phyloP scores from a whole-genome alignment of 768 basidiomycete species.

The Suillus fuscotomentosus region DNA sequence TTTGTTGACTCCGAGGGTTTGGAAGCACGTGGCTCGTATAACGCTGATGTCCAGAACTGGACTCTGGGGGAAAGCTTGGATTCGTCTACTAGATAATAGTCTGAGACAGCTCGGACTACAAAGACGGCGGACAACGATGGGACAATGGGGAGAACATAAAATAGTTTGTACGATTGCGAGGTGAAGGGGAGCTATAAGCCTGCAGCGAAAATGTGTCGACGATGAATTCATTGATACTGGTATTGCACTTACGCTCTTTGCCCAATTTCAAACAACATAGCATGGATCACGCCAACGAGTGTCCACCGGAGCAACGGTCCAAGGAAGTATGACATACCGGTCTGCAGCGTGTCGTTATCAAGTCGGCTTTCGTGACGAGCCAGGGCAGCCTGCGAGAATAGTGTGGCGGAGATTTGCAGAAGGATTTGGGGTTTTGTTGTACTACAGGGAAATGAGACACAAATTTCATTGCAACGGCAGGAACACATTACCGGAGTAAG shows the following conservation, averaged over 20 bases:
- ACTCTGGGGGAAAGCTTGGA: slow-evolving; percentile 28
- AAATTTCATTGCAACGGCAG: not conserved
- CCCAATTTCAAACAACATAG: slow-evolving; percentile 59
- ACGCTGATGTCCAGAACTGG: slow-evolving; percentile 37
- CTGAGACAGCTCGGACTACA: slow-evolving; percentile 58
- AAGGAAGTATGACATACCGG: slow-evolving; percentile 77
- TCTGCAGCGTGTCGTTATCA: slow-evolving; percentile 65
- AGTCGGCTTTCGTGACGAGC: slow-evolving; percentile 50
- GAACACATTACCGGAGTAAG: slow-evolving; percentile 51
- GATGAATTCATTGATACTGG: not conserved
- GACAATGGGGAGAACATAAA: slow-evolving; percentile 62
- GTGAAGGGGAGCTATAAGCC: slow-evolving; percentile 48
- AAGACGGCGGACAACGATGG: slow-evolving; percentile 61
- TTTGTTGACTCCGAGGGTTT: slow-evolving; percentile 36
- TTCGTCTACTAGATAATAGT: slow-evolving; percentile 39
- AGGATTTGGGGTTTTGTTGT: slow-evolving; percentile 69
- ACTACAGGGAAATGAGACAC: slow-evolving; percentile 35
- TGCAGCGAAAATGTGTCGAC: slow-evolving; percentile 21
- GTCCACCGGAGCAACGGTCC: slow-evolving; percentile 78
- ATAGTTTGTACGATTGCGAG: slow-evolving; percentile 67
- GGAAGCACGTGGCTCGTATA: slow-evolving; percentile 37
- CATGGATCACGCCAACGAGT: slow-evolving; percentile 68
- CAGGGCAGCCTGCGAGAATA: slow-evolving; percentile 64
- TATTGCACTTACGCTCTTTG: slow-evolving; percentile 44
- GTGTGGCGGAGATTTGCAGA: slow-evolving; percentile 61